Percentiles rank a stretch among this genome's conserved stretches.
phyloP scores from a whole-genome alignment of 2,329 filamentous ascomycete genomes.

The Colletotrichum sp. region DNA sequence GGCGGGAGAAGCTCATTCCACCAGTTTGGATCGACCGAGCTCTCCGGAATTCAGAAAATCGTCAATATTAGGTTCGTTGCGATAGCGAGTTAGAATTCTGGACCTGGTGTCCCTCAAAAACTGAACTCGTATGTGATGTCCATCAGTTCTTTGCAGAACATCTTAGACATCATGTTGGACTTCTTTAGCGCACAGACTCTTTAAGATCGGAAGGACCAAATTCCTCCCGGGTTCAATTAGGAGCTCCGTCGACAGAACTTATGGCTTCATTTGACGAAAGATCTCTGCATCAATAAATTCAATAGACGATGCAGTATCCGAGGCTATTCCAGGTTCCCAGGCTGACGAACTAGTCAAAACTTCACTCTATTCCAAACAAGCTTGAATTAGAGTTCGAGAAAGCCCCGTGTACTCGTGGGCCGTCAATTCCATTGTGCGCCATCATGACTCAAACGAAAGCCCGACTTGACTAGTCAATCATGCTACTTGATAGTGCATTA shows the following conservation, averaged over 20 bases:
- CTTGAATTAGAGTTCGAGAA: background rate
- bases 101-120: background rate
- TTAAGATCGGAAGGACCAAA: background rate
- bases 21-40: background rate
- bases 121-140: background rate
- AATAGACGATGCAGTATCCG: background rate
- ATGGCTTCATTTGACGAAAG: background rate
- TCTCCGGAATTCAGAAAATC: background rate
- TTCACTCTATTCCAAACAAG: background rate
- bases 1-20: background rate
- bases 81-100: background rate
- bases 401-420: background rate
- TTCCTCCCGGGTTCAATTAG: background rate
- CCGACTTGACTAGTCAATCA: background rate
- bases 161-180: background rate
- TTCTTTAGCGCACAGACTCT: background rate
- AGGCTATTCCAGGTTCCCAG: background rate
- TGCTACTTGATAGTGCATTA: background rate
- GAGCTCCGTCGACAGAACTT: background rate
- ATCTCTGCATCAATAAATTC: background rate
- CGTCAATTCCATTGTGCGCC: background rate
- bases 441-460: background rate
- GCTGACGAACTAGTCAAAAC: background rate
- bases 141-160: background rate
- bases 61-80: background rate